Conservation (phyloP, 768 basidiomycete species). For the Russula virescens region DNA sequence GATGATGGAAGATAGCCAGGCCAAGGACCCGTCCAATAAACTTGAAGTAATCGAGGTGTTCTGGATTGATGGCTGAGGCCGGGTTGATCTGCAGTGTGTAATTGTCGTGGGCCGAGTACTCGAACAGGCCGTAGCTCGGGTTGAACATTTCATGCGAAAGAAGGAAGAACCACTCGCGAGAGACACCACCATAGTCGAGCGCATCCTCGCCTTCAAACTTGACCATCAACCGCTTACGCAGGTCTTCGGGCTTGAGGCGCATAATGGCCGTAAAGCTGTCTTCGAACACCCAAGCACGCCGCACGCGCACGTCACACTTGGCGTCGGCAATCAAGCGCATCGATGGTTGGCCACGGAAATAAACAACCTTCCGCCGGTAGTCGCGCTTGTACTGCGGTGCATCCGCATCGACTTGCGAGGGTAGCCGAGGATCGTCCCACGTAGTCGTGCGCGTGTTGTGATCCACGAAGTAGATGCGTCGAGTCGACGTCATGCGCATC, state of each 20-base stretch:
- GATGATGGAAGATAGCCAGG: constrained; percentile 69
- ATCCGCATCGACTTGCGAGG: constrained; percentile 74
- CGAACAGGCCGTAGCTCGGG: constrained; percentile 75
- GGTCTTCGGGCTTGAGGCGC: constrained; percentile 64
- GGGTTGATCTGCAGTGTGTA: constrained; percentile 80
- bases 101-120: constrained; percentile 75
- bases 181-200: constrained; percentile 72
- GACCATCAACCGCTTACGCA: constrained; percentile 67
- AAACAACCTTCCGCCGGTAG: constrained; percentile 86
- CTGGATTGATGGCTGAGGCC: constrained; percentile 68
- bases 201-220: constrained; percentile 78
- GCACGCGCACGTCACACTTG: constrained; percentile 82
- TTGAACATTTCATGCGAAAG: constrained; percentile 81
- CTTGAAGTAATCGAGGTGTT: constrained; percentile 75
- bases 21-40: constrained; percentile 73
- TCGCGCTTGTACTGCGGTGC: constrained; percentile 96
- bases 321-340: constrained; percentile 64
- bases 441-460: constrained; percentile 86
- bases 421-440: constrained; percentile 90
- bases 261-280: constrained; percentile 84
- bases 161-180: constrained; percentile 85
- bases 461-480: constrained; percentile 87
- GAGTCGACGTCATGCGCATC: constrained; percentile 83
- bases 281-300: constrained; percentile 76
- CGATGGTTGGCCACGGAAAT: constrained; percentile 87